These are phyloP conservation scores for Neofusicoccum sp. DNA, from an alignment of 2,329 filamentous ascomycete genomes.

Conservation along the genomic window DNA sequence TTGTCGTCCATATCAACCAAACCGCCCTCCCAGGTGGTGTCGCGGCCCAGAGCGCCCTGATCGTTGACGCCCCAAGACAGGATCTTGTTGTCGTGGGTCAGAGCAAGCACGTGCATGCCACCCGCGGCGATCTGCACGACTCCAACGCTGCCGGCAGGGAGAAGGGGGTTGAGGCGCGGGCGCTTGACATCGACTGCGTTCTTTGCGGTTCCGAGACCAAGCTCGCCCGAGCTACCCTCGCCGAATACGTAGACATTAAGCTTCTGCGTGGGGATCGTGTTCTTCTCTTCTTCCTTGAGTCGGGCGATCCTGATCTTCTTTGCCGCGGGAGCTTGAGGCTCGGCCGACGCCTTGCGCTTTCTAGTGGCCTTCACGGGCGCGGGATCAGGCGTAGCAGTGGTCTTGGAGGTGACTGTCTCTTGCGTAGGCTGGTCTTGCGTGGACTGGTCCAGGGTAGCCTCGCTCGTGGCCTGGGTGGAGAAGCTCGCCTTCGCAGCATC, in stretches of 20 bases:
- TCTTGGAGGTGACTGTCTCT: constrained; percentile 22
- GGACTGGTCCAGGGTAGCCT: constrained; percentile 34
- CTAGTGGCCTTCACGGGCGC: constrained; percentile 29
- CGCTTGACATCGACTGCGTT: constrained; percentile 72
- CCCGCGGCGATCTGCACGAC: constrained; percentile 78
- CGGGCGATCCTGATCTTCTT: constrained; percentile 33
- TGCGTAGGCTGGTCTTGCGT: constrained; percentile 14
- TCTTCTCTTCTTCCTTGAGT: constrained; percentile 53
- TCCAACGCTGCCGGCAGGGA: constrained; percentile 60
- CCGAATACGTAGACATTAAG: constrained; percentile 81
- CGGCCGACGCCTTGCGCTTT: constrained; percentile 29
- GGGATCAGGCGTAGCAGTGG: background rate
- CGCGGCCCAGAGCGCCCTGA: constrained; percentile 75
- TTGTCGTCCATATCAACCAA: constrained; percentile 56
- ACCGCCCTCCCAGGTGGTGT: constrained; percentile 70
- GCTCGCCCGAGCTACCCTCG: constrained; percentile 78
- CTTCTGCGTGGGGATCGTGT: constrained; percentile 62
- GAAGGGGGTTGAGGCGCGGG: constrained; percentile 67
- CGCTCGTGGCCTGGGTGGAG: background rate
- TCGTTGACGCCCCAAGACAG: constrained; percentile 89
- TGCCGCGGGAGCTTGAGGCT: constrained; percentile 2
- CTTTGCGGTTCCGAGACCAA: constrained; percentile 71
- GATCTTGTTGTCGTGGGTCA: constrained; percentile 80
- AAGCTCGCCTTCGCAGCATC: constrained; percentile 19
- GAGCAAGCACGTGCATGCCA: constrained; percentile 77